Conservation (phyloP, 2,329 filamentous ascomycete species). For the Neofusicoccum laricinum region DNA sequence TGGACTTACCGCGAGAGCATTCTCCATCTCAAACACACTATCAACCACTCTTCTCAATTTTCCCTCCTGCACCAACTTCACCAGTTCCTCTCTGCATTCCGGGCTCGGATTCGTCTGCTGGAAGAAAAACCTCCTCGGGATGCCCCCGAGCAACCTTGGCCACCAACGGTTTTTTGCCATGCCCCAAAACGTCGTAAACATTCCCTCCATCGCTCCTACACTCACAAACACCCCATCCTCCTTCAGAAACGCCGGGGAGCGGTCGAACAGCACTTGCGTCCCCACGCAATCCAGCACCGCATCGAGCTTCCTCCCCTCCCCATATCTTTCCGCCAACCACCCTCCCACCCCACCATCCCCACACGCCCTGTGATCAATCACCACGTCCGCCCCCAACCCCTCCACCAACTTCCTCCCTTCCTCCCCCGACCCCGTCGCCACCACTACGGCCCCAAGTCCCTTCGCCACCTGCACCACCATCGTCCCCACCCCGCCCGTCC, state of each 20-base stretch:
- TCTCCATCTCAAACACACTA: constrained; percentile 37
- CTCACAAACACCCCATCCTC: constrained; percentile 37
- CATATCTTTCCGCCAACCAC: constrained; percentile 31
- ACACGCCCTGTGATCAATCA: constrained; percentile 19
- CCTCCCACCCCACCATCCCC: constrained; percentile 25
- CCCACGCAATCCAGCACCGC: constrained; percentile 48
- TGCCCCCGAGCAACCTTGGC: constrained; percentile 40
- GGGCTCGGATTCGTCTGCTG: constrained; percentile 7
- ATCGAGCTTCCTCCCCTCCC: constrained; percentile 35
- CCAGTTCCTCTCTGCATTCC: constrained; percentile 25
- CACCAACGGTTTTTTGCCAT: constrained; percentile 41
- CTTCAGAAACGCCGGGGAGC: constrained; percentile 41
- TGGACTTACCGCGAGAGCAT: constrained; percentile 26
- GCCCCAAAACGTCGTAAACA: constrained; percentile 29
- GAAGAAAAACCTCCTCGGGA: constrained; percentile 34
- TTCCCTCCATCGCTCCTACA: constrained; percentile 35
- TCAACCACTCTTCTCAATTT: constrained; percentile 35
- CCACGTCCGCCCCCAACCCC: constrained; percentile 46
- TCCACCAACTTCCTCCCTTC: constrained; percentile 42
- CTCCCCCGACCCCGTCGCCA: constrained; percentile 46
- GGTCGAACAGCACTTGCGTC: constrained; percentile 42
- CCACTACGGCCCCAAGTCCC: constrained; percentile 38
- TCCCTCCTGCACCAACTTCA: constrained; percentile 32
- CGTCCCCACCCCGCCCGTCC: constrained; percentile 51
- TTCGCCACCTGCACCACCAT: constrained; percentile 46